Conservation (phyloP, 768 basidiomycete species). For the Collybiopsis luxurians region DNA sequence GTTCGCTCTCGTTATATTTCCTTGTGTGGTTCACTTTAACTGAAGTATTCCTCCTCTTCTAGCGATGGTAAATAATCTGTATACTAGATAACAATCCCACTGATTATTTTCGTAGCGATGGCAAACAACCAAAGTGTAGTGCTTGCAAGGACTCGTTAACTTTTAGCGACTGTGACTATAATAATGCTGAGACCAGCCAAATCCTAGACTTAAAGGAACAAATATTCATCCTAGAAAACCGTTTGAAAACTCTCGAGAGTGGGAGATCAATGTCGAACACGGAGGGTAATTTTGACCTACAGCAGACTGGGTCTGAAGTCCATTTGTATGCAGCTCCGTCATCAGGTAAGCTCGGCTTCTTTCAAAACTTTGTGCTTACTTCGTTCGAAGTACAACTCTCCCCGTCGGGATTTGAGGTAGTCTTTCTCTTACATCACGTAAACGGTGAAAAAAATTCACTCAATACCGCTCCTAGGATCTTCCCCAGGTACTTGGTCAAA, state of each 20-base stretch:
- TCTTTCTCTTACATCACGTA: neutral
- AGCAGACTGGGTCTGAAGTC: slow-evolving; percentile 9
- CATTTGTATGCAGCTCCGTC: slow-evolving; percentile 1
- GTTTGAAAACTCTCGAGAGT: slow-evolving; percentile 41
- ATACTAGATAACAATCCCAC: too few species aligned
- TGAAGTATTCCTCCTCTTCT: neutral
- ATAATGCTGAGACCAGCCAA: slow-evolving; percentile 39
- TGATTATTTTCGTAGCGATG: slow-evolving; percentile 32
- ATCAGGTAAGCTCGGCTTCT: neutral
- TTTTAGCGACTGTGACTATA: slow-evolving; percentile 56
- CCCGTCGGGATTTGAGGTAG: neutral
- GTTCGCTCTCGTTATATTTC: slow-evolving; percentile 21
- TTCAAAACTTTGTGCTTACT: too few species aligned
- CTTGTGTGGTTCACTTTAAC: too few species aligned
- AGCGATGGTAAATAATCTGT: slow-evolving; percentile 34
- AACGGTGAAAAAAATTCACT: neutral
- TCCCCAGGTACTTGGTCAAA: neutral
- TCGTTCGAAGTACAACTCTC: neutral
- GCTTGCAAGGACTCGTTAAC: slow-evolving; percentile 43
- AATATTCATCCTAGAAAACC: slow-evolving; percentile 38
- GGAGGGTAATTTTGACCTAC: slow-evolving; percentile 12
- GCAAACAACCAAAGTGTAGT: slow-evolving; percentile 44
- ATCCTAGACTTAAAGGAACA: slow-evolving; percentile 47
- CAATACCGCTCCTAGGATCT: neutral
- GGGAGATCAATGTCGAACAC: neutral